Conservation (phyloP, 495 filamentous ascomycete genomes). For the Delitschia confertaspora region DNA sequence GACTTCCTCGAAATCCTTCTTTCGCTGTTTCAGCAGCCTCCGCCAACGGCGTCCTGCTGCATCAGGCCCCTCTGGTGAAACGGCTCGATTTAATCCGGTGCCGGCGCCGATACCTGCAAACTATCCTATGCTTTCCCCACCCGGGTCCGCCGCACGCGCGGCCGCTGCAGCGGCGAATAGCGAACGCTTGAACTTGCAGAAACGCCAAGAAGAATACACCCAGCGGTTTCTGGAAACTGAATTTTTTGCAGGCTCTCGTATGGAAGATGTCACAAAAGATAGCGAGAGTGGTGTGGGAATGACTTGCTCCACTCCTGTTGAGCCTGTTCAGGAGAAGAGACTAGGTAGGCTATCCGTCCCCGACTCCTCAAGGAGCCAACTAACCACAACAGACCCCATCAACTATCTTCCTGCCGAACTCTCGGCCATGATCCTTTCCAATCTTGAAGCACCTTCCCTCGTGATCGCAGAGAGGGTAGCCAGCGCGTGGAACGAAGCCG, state of each 20-base stretch:
- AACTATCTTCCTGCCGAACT: slow-evolving; percentile 61
- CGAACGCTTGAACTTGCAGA: slow-evolving; percentile 4
- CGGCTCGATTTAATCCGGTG: slow-evolving; percentile 16
- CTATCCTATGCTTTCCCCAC: slow-evolving; percentile 6
- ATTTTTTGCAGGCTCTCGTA: not conserved
- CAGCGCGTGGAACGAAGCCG: slow-evolving; percentile 51
- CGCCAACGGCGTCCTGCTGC: slow-evolving; percentile 18
- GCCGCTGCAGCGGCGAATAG: slow-evolving; percentile 22
- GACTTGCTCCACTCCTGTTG: slow-evolving; percentile 13
- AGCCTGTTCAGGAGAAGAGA: slow-evolving; percentile 18
- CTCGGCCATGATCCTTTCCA: slow-evolving; percentile 59
- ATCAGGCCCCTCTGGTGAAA: slow-evolving; percentile 22
- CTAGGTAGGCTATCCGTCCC: slow-evolving; percentile 6
- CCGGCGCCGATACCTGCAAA: slow-evolving; percentile 15
- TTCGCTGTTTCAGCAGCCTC: slow-evolving; percentile 14
- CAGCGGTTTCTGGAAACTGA: slow-evolving; percentile 9
- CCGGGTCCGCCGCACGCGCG: slow-evolving; percentile 18
- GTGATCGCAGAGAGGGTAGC: slow-evolving; percentile 54
- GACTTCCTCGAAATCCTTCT: not conserved
- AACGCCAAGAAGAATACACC: slow-evolving; percentile 9
- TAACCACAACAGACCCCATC: slow-evolving; percentile 51
- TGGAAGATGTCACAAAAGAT: slow-evolving; percentile 23
- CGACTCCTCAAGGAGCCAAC: not conserved
- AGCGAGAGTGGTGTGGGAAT: slow-evolving; percentile 26
- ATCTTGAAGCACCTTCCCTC: slow-evolving; percentile 60